These are phyloP conservation scores for Ceriops decandra DNA, from an alignment of 345 rosid genomes.

Conservation along the genomic window DNA sequence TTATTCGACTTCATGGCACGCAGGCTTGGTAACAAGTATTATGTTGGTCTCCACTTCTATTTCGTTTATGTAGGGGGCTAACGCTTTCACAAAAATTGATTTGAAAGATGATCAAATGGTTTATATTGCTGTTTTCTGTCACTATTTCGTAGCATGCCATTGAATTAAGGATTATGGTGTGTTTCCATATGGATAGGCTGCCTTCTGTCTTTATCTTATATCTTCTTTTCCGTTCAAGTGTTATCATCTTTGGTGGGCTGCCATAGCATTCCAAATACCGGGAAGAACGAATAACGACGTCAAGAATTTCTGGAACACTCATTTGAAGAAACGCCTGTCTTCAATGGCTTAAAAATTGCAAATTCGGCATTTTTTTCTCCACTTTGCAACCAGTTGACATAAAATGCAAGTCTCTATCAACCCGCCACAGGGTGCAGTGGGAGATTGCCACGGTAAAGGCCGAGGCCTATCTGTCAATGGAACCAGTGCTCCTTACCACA, in stretches of 20 bases:
- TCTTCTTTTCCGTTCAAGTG: not conserved
- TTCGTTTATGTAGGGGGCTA: too few species aligned
- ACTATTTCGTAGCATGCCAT: too few species aligned
- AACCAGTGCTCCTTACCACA: conserved; percentile 10
- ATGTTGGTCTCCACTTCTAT: not conserved
- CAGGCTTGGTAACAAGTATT: conserved; percentile 39
- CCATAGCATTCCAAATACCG: conserved; percentile 36
- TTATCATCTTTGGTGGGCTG: conserved; percentile 31
- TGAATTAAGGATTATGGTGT: too few species aligned
- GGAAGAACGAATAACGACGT: conserved; percentile 43
- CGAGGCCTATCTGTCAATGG: conserved; percentile 26
- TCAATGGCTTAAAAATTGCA: not conserved
- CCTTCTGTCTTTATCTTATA: not conserved
- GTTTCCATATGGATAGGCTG: too few species aligned
- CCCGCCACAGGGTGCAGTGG: conserved; percentile 26
- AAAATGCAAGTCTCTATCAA: conserved; percentile 15
- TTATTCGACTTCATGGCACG: conserved; percentile 27
- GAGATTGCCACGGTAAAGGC: conserved; percentile 27
- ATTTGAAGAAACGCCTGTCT: conserved; percentile 27
- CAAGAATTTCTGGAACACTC: conserved; percentile 38
- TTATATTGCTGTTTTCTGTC: too few species aligned
- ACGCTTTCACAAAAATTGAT: too few species aligned
- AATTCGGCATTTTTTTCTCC: conserved; percentile 6
- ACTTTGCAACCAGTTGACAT: not conserved
- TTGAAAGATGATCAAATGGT: too few species aligned